A percentile compares a stretch with the other conserved stretches of the same genome.
phyloP scores from a whole-genome alignment of 2,329 filamentous ascomycete species.

The Rhexocercosporidium sp. region DNA sequence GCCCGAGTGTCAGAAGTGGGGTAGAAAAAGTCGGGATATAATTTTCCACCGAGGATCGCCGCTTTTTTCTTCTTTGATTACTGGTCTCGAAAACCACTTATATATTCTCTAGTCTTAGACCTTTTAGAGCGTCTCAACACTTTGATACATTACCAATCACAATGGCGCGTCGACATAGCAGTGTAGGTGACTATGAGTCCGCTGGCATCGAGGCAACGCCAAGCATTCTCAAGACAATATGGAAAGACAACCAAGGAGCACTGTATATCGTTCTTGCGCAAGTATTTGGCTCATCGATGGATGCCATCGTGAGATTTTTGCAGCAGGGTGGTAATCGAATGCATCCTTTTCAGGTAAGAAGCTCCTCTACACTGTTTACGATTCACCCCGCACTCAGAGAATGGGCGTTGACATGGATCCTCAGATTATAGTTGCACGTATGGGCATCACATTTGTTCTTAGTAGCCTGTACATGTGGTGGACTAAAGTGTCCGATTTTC shows the following conservation, averaged over 20 bases:
- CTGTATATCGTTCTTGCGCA: constrained; percentile 76
- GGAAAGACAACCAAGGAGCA: constrained; percentile 73
- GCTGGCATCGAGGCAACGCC: constrained; percentile 3
- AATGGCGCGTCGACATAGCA: constrained; percentile 12
- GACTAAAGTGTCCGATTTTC: constrained; percentile 69
- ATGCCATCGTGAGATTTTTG: constrained; percentile 77
- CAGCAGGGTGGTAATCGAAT: constrained; percentile 75
- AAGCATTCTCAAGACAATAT: constrained; percentile 47
- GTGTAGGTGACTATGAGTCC: constrained; percentile 15
- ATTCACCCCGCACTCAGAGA: not conserved
- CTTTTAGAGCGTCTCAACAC: too few relatives aligned
- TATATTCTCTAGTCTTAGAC: not conserved
- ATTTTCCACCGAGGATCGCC: constrained; percentile 4
- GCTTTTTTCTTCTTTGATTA: not conserved
- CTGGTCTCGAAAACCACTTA: not conserved
- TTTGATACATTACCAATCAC: not conserved
- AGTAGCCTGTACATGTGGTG: constrained; percentile 72
- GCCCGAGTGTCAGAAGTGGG: constrained; percentile 9
- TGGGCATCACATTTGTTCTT: constrained; percentile 38
- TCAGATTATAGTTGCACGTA: constrained; percentile 40
- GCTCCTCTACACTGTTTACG: constrained; percentile 43
- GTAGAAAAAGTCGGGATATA: not conserved
- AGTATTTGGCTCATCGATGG: constrained; percentile 84
- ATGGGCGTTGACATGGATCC: constrained; percentile 75
- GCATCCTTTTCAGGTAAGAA: constrained; percentile 78